Evolutionary conservation across 1,284 basidiomycete species (phyloP), one percentile per base, ranked within the genome.

Genomic region (Tylopilus sp.): DNA sequence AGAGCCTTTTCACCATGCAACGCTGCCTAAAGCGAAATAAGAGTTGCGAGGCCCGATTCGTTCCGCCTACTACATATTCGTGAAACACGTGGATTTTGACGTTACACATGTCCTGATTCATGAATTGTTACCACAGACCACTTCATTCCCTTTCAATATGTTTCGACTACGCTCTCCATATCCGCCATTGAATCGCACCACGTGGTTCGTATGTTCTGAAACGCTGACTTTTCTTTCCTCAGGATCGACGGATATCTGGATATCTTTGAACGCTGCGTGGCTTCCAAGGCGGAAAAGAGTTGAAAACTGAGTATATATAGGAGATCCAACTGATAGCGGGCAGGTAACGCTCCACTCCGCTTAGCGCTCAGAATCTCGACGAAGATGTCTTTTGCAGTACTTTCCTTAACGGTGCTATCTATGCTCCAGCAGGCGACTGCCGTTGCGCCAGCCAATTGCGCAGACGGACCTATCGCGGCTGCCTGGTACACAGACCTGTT

Each of bases 401-500:
- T 51, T 18, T 44, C 36, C n/a, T 10, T 55, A 33, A 53, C 39
- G 15, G 29, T 42, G 2, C 12, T 59, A 2, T 59, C 48, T 12
- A 2, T 57, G 29, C 36, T 56, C 18, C 46, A 25, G 4, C 19
- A 19, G 18, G 51, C 9, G 9, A 12, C 41, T 36, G 48, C 57
- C n/a, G 2, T 46, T 23, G 16, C 9, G 3, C 10, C 16, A 6
- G 4, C n/a, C 13, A 3, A 21, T 0, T 4, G 15, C 13, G 1
- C 6, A 3, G 18, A 13, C 4, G 18, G 25, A 8, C 36, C 42
- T 30, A 34, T 65, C 8, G 46, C 52, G 2, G 55, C 53, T 54
- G 64, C 72, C 11, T 67, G 60, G 36, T 66, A 56, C 19, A 64
- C 60, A 5, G 53, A 62, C 5, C 70, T 71, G 2, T 75, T 74